phyloP scores from a whole-genome alignment of 2,329 filamentous ascomycete genomes.

The Colletotrichum chlorophyti region DNA sequence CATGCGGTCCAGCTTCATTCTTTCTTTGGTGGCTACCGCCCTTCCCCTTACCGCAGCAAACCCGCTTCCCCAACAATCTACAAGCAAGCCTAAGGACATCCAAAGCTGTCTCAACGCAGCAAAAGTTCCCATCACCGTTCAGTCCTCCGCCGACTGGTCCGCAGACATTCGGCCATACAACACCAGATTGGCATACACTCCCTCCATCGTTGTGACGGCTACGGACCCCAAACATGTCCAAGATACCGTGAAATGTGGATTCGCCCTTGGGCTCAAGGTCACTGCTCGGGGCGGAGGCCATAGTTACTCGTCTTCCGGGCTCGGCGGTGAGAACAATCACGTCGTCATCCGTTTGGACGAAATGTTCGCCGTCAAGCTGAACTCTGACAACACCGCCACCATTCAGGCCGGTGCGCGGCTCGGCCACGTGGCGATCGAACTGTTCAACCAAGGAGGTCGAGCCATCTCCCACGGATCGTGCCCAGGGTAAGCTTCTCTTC shows the following conservation, averaged over 20 bases:
- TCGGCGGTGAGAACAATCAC: conserved; percentile 55
- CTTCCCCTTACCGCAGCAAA: background rate
- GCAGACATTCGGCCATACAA: conserved; percentile 38
- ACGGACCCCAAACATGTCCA: conserved; percentile 50
- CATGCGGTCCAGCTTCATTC: conserved; percentile 1
- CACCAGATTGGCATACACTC: conserved; percentile 42
- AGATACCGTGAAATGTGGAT: conserved; percentile 53
- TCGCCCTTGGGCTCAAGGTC: conserved; percentile 48
- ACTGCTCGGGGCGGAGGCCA: conserved; percentile 59
- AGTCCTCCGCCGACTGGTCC: conserved; percentile 29
- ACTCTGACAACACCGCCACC: conserved; percentile 46
- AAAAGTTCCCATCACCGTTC: conserved; percentile 30
- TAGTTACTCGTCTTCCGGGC: conserved; percentile 56
- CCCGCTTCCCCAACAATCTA: conserved; percentile 1
- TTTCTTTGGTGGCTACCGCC: background rate
- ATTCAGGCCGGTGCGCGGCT: conserved; percentile 58
- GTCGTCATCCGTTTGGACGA: conserved; percentile 54
- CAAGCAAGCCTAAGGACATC: background rate
- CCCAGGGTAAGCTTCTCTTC: conserved; percentile 47
- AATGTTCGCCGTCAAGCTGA: conserved; percentile 50
- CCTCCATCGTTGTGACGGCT: conserved; percentile 51
- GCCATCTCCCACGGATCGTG: conserved; percentile 60
- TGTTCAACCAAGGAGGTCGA: conserved; percentile 44
- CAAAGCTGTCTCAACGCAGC: conserved; percentile 33
- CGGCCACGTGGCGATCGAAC: conserved; percentile 50